Percentiles rank a stretch among this genome's conserved stretches.
Conservation (phyloP, 371 early-diverging fungal genomes). For the Syncephalastrum contaminatum region DNA sequence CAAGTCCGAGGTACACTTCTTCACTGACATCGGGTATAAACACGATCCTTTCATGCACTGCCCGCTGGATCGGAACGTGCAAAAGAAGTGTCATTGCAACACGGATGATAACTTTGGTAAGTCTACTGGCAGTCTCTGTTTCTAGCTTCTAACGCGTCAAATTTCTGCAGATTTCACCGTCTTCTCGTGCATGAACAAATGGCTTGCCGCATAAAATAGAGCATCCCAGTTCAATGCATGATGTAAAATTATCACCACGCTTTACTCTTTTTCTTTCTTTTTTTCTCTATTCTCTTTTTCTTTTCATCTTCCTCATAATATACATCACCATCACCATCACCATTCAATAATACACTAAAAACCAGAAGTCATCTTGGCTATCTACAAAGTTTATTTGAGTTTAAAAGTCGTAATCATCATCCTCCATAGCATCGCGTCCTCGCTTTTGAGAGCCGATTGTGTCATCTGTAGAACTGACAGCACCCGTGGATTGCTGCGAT, state of each 20-base stretch:
- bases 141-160: not conserved
- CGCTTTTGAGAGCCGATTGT: conserved; percentile 19
- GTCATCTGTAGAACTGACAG: conserved; percentile 4
- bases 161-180: conserved; percentile 13
- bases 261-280: no score
- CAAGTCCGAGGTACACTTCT: conserved; percentile 87
- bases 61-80: conserved; percentile 48
- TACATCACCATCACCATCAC: no score
- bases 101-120: conserved; percentile 54
- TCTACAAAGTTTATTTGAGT: no score
- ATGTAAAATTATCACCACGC: no score
- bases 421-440: conserved; percentile 42
- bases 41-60: conserved; percentile 75
- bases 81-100: conserved; percentile 56
- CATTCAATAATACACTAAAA: no score
- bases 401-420: conserved; percentile 52
- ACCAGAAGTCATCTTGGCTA: no score
- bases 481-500: not conserved
- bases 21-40: conserved; percentile 86
- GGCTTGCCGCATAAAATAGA: conserved; percentile 6
- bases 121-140: not conserved
- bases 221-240: no score
- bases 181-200: conserved; percentile 20
- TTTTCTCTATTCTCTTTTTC: no score
- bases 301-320: no score